Base-by-base conservation (phyloP, 139 green algal genomes). In the Chlorella ohadii region DNA sequence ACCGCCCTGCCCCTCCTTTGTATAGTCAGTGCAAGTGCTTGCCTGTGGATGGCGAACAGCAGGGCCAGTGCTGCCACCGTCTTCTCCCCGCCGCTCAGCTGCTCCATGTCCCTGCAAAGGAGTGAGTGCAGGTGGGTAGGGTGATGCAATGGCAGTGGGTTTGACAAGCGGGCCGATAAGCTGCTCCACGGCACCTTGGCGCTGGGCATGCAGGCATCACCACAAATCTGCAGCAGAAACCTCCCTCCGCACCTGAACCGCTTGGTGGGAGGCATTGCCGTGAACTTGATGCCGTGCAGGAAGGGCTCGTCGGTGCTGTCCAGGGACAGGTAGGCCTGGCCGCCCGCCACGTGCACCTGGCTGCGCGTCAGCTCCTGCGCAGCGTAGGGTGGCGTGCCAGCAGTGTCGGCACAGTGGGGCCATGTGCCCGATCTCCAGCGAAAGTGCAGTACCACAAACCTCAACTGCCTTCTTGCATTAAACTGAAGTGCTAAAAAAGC, bases 211-310 rank as follows among this genome's bases (percentile, higher is more conserved):
- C n/a, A n/a, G n/a, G n/a, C n/a, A n/a, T n/a, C n/a, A n/a, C n/a
- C n/a, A n/a, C n/a, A n/a, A n/a, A n/a, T n/a, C n/a, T n/a, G n/a
- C n/a, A n/a, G n/a, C n/a, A n/a, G 63, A 28, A 31, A 7, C 63
- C 28, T 5, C 28, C 16, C 1, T 12, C 63, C 64, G 3, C 64
- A 71, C 11, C 96, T 88, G 90, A 98, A 99, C 33, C 97, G 90
- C 91, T 99, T 99, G 75, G 93, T 96, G 44, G 97, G 97, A 9
- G 97, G 97, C 91, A 99, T 99, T 83, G 97, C 96, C 2, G 89
- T 96, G 90, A 96, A 99, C 85, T 97, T 98, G 87, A 98, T 94
- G 59, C 96, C 96, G 19, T 79, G 84, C 59, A 94, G 85, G 90
- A 94, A 99, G 12, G 96, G 96, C 79, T 97, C 93, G 66, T 99